A percentile compares a stretch with the other conserved stretches of the same genome.
Conservation (phyloP, 345 rosid genomes). For the Garcia nutans region DNA sequence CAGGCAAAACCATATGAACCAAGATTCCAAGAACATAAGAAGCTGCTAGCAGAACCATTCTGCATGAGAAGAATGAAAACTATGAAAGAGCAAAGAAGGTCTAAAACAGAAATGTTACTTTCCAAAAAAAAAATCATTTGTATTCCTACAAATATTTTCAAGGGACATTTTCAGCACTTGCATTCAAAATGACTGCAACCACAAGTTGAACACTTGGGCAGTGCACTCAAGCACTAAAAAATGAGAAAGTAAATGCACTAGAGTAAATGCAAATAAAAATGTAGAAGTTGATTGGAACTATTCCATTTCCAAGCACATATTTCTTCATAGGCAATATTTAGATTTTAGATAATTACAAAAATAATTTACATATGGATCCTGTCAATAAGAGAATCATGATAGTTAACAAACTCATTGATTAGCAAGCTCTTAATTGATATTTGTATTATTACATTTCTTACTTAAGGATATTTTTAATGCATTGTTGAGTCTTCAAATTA, state of each 20-base stretch:
- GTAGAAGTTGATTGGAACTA: background rate
- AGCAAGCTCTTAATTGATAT: too few species aligned
- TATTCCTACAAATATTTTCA: background rate
- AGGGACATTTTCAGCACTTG: background rate
- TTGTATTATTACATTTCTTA: too few species aligned
- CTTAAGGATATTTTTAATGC: background rate
- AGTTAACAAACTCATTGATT: too few species aligned
- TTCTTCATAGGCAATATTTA: background rate
- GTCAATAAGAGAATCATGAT: background rate
- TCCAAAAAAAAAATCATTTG: conserved; percentile 1
- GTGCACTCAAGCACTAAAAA: background rate
- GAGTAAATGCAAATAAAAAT: background rate
- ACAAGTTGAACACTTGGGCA: background rate
- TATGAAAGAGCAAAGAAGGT: background rate
- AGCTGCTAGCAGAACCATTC: conserved; percentile 4
- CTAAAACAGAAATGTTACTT: background rate
- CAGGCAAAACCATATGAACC: conserved; percentile 10
- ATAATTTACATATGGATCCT: background rate
- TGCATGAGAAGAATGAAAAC: background rate
- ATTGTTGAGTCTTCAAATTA: background rate
- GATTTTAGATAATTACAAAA: background rate
- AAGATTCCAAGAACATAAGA: background rate
- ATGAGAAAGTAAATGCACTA: background rate
- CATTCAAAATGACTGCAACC: background rate
- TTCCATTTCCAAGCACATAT: background rate